Conservation (phyloP, 768 basidiomycete species). For the Hypholoma sublateritium region DNA sequence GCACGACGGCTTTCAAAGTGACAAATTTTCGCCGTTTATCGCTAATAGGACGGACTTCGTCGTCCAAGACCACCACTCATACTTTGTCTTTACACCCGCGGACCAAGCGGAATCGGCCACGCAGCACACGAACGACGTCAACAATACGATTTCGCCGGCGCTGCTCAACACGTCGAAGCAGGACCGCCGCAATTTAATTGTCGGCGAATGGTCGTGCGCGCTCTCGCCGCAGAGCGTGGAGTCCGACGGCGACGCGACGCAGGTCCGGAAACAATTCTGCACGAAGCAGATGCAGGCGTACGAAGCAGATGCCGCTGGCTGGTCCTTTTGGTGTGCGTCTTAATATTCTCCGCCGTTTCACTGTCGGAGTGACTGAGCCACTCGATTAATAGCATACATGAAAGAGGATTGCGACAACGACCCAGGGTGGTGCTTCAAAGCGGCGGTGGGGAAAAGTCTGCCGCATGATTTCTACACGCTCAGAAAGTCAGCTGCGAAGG, state of each 20-base stretch:
- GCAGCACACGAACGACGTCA: slow-evolving; percentile 54
- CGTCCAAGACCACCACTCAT: slow-evolving; percentile 73
- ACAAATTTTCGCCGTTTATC: slow-evolving; percentile 48
- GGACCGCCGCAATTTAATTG: slow-evolving; percentile 52
- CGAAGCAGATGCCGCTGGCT: slow-evolving; percentile 54
- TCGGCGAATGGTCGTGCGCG: slow-evolving; percentile 84
- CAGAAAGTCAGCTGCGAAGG: slow-evolving; percentile 7
- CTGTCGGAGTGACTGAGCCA: too few relatives aligned
- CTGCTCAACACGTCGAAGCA: slow-evolving; percentile 23
- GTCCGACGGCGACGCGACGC: slow-evolving; percentile 41
- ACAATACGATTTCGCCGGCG: slow-evolving; percentile 35
- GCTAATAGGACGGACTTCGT: slow-evolving; percentile 57
- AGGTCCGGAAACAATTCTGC: slow-evolving; percentile 53
- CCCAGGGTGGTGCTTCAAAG: slow-evolving; percentile 69
- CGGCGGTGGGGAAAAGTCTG: slow-evolving; percentile 54
- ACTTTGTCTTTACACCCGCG: slow-evolving; percentile 62
- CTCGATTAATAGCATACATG: slow-evolving; percentile 46
- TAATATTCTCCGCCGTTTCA: not conserved
- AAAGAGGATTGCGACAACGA: slow-evolving; percentile 62
- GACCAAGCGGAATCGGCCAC: slow-evolving; percentile 52
- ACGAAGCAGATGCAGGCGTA: slow-evolving; percentile 59
- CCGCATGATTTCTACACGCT: slow-evolving; percentile 61
- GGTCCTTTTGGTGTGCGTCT: slow-evolving; percentile 67
- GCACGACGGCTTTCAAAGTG: slow-evolving; percentile 66
- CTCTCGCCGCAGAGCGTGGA: slow-evolving; percentile 61